Evolutionary conservation across 345 rosid genomes (phyloP), one percentile per base, ranked within the genome.

Genomic region (Eucalyptus melliodora): DNA sequence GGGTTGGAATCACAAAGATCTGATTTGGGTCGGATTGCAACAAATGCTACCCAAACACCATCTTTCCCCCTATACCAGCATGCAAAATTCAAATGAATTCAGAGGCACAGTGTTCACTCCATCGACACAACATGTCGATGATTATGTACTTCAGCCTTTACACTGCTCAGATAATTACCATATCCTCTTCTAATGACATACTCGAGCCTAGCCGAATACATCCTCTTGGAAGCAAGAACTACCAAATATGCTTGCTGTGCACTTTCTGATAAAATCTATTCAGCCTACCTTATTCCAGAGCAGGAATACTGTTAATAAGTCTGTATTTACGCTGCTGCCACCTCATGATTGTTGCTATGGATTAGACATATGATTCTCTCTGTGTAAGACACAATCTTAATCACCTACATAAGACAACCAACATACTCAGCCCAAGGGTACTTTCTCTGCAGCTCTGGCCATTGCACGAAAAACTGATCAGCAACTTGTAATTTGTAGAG

Each of bases 401-500:
- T 90, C 81, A 80, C 88, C 93, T 94, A 97, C 99, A 98, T 98
- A 89, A 98, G 96, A 90, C 99, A 92, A 47, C 99, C 98, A 87
- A 96, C 98, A 90, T 96, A 94, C 67, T 93, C 95, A 88, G 97
- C 94, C 88, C 95, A 95, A 49, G 97, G 94, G 90, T 97, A 95
- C 62, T 94, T 91, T 80, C 90, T 93, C 91, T 95, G 95, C 49
- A 97, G 92, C 72, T 96, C 96, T 13, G 99, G 97, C 99, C 99
- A 97, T 60, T 97, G 99, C 90, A 98, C 99, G 89, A 92, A 97
- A 91, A 97, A 94, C 86, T 95, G 95, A 94, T 98, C 99, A 34
- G 97, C 99, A 87, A 96, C 91, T 31, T 92, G 90, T 83, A 97
- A 93, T 90, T 95, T 95, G 95, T 98, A 96, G 21, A 97, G 97